phyloP scores from a whole-genome alignment of 441 rosid species.

The Daphne laureola region DNA sequence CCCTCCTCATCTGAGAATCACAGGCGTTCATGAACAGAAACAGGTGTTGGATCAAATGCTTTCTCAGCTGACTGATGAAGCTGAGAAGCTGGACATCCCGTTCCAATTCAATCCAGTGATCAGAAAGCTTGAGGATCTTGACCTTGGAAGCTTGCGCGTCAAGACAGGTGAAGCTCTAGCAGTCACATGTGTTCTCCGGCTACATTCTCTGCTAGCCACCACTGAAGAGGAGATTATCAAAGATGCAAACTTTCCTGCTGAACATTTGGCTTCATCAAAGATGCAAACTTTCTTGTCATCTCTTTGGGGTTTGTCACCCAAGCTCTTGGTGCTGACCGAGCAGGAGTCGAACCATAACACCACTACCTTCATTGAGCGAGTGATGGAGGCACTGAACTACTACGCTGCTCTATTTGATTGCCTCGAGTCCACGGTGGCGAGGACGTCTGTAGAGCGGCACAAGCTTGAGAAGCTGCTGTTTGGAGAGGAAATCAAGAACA shows the following conservation, averaged over 20 bases:
- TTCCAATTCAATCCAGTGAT: constrained; percentile 55
- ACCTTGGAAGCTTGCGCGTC: constrained; percentile 43
- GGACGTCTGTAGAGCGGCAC: constrained; percentile 63
- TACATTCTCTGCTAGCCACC: constrained; percentile 48
- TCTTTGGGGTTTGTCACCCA: constrained; percentile 72
- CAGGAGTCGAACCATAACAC: constrained; percentile 85
- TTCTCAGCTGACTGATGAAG: constrained; percentile 44
- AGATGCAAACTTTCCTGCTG: constrained; percentile 55
- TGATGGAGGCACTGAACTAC: constrained; percentile 63
- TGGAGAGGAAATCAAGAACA: constrained; percentile 87
- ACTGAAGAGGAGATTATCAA: constrained; percentile 43
- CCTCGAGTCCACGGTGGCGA: constrained; percentile 64
- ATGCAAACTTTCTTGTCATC: constrained; percentile 60
- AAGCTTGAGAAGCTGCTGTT: constrained; percentile 85
- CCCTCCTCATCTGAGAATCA: constrained; percentile 66
- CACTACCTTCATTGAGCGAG: constrained; percentile 60
- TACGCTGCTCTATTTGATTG: constrained; percentile 90
- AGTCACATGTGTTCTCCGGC: constrained; percentile 55
- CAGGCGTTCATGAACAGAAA: constrained; percentile 58
- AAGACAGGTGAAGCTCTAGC: constrained; percentile 78
- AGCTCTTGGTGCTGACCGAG: constrained; percentile 79
- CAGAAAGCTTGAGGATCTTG: constrained; percentile 51
- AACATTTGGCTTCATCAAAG: constrained; percentile 23
- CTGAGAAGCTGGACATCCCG: constrained; percentile 60
- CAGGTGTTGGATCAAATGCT: constrained; percentile 67